Evolutionary conservation across 352 stramenopile genomes (phyloP), one percentile per base, ranked within the genome.

Genomic region (Nothophytophthora sp.): DNA sequence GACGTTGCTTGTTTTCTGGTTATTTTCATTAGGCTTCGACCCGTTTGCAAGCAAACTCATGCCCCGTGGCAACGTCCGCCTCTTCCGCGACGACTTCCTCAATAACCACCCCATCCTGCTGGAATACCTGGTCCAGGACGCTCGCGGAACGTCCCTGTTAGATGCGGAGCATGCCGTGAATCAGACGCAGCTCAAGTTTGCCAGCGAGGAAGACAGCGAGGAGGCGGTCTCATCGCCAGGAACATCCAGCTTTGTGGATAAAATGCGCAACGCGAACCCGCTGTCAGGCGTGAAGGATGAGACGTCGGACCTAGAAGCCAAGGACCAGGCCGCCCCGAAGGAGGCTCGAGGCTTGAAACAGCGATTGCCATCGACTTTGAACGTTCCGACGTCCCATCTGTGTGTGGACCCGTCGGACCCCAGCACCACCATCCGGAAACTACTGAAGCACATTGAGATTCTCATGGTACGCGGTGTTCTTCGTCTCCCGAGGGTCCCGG

Each of bases 381-480:
- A 32, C 22, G 58, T 73, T 30, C 63, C 62, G 19, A 82, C 76
- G 2, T 77, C 74, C 5, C 74, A 92, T 64, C 59, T 88, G 19
- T 63, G 68, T 4, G 62, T 94, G 33, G 83, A 94, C 50, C 83
- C 83, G 15, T 94, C 83, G 4, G 83, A 94, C 40, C 83, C 83
- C 3, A 89, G 90, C 41, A 77, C 66, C 1, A 94, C 83, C 19
- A 91, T 90, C 40, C 76, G 81, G 5, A 92, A 92, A 45, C 43
- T 94, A n/a, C 73, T 94, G 29, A 90, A 92, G 40, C 83, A 92
- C 55, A 92, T 94, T 32, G 81, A 94, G 61, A 50, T 86, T 16
- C 60, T 94, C 5, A 81, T 85, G 65, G 79, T 88, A 56, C n/a
- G n/a, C n/a, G n/a, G n/a, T n/a, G n/a, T n/a, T n/a, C n/a, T n/a